These are phyloP conservation scores for California macrophylla DNA, from an alignment of 441 rosid species.

Conservation along the genomic window DNA sequence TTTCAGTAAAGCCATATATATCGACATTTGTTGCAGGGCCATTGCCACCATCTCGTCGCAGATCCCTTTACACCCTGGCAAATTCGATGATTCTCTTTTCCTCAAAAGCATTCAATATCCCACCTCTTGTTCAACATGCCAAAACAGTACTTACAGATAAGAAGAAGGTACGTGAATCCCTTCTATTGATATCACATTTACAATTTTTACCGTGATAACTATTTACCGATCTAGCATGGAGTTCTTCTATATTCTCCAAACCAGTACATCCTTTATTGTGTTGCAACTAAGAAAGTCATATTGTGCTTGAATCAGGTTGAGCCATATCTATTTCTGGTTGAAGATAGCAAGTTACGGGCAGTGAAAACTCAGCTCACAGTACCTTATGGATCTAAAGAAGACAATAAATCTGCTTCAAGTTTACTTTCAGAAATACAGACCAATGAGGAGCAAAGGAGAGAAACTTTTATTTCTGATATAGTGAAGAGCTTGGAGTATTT, in stretches of 20 bases:
- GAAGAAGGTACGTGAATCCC: constrained; percentile 40
- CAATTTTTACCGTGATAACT: constrained; percentile 11
- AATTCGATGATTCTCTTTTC: constrained; percentile 82
- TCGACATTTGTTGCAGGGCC: constrained; percentile 40
- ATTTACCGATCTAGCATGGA: background rate
- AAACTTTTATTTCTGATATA: constrained; percentile 56
- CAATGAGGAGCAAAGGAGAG: constrained; percentile 47
- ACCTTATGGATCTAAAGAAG: constrained; percentile 65
- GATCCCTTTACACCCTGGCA: constrained; percentile 77
- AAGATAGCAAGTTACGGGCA: constrained; percentile 64
- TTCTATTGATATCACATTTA: constrained; percentile 8
- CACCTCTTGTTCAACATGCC: constrained; percentile 41
- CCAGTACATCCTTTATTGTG: background rate
- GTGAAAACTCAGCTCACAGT: constrained; percentile 22
- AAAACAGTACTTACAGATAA: constrained; percentile 48
- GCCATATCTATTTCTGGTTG: constrained; percentile 70
- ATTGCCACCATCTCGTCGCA: constrained; percentile 61
- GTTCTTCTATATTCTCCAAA: background rate
- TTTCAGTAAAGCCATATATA: constrained; percentile 7
- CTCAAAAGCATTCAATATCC: constrained; percentile 58
- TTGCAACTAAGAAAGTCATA: constrained; percentile 10
- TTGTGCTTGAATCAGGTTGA: constrained; percentile 51
- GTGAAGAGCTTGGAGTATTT: constrained; percentile 52
- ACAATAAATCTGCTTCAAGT: constrained; percentile 52
- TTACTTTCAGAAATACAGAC: constrained; percentile 48